Conservation (phyloP, 1,284 basidiomycete species). For the Xerocomus minutiporus region DNA sequence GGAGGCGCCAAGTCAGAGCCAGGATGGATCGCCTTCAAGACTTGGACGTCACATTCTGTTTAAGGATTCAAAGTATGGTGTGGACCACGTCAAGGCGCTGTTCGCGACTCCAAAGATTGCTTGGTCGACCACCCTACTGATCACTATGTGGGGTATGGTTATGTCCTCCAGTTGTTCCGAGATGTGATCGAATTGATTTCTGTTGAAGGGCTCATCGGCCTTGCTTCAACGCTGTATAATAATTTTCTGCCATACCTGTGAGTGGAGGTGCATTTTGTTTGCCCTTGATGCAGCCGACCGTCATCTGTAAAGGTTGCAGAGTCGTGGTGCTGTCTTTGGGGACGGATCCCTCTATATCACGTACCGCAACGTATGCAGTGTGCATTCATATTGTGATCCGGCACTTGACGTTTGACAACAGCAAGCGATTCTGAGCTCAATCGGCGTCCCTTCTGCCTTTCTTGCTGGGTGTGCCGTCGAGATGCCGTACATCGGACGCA, state of each 20-base stretch:
- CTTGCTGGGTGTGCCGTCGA: constrained; percentile 64
- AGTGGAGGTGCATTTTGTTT: constrained; percentile 12
- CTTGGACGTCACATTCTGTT: constrained; percentile 28
- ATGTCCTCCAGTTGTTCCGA: not conserved
- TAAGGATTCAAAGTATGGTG: constrained; percentile 36
- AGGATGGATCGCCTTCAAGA: not conserved
- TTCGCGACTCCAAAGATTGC: constrained; percentile 55
- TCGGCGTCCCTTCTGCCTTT: constrained; percentile 66
- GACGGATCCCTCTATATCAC: constrained; percentile 47
- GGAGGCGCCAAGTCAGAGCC: constrained; percentile 16
- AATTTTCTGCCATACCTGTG: constrained; percentile 52
- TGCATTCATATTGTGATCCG: not conserved
- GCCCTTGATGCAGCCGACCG: constrained; percentile 2
- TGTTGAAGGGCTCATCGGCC: constrained; percentile 50
- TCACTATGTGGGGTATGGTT: constrained; percentile 50
- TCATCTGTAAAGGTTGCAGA: constrained; percentile 35
- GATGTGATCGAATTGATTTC: not conserved
- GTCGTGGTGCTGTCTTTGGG: constrained; percentile 46
- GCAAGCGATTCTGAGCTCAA: constrained; percentile 57
- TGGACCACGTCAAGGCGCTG: constrained; percentile 47
- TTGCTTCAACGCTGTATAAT: constrained; percentile 59
- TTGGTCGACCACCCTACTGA: constrained; percentile 53
- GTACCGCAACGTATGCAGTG: constrained; percentile 45
- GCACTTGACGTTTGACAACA: constrained; percentile 13
- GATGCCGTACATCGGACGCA: constrained; percentile 55